Base-by-base conservation (phyloP, 768 basidiomycete species). In the Auriscalpium microsporum region DNA sequence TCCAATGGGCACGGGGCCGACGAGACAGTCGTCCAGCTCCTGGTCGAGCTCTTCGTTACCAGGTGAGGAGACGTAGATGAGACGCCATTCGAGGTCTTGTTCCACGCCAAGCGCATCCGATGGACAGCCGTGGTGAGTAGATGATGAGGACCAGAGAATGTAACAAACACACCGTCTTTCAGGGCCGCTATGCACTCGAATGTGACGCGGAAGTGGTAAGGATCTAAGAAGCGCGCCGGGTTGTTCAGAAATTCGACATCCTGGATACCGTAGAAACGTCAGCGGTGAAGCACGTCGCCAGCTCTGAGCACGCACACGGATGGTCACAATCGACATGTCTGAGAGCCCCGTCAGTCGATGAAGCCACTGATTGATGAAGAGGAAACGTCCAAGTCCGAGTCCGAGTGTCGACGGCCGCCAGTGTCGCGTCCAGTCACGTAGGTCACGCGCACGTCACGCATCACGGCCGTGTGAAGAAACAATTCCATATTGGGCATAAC, bases 1-100 rank as follows among this genome's bases (percentile, higher is more conserved):
- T 51, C 96, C 96, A n/a, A 86, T 78, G 13, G 96, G 96, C 23
- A 99, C 90, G 3, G 96, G 96, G 2, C 96, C 96, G 35, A 99
- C 96, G 63, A 97, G 85, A 70, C 94, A 97, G 65, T 92, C 90
- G 70, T 99, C 96, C 21, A 99, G 81, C 69, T 98, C 96, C 68
- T 99, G 96, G 69, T 99, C 96, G 49, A 87, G 87, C 42, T 88
- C 84, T 64, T 92, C 89, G 67, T 90, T 81, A 10, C 86, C 93
- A 0, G 95, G 94, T 3, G 88, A 92, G 1, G 96, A 92, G 52
- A 98, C 95, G 69, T 95, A 98, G 47, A 96, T 93, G 61, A 99
- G 85, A 61, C 86, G 86, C 96, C 96, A 99, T 70, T 99, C 96
- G 59, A 99, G 83, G 71, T 99, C 96, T 95, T 21, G 23, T 57